A percentile compares a stretch with the other conserved stretches of the same genome.
These are phyloP conservation scores for Cordyceps fumosorosea DNA, from an alignment of 2,329 filamentous ascomycete species.

Conservation along the genomic window DNA sequence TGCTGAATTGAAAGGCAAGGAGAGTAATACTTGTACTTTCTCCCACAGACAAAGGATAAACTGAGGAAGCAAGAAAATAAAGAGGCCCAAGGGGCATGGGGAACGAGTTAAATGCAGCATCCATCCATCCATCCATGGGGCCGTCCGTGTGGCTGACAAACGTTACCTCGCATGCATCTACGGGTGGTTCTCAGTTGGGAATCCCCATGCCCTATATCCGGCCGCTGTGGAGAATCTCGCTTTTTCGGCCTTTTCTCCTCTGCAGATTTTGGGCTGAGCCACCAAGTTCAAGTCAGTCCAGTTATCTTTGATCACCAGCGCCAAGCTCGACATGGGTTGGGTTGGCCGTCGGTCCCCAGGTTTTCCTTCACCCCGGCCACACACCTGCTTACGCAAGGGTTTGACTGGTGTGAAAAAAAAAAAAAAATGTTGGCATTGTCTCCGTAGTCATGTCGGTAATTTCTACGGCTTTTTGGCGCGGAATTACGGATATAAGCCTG, in stretches of 20 bases:
- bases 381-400: too few species aligned
- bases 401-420: not conserved
- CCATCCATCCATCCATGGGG: too few species aligned
- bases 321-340: slow-evolving; percentile 1
- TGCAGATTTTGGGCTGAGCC: not conserved
- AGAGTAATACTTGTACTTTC: too few species aligned
- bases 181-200: not conserved
- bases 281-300: too few species aligned
- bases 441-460: not conserved
- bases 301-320: not conserved
- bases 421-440: not conserved
- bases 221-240: slow-evolving; percentile 6
- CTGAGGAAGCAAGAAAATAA: too few species aligned
- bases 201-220: slow-evolving; percentile 5
- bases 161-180: not conserved
- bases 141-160: not conserved
- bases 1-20: too few species aligned
- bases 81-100: not conserved
- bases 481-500: too few species aligned
- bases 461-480: too few species aligned
- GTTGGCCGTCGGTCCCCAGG: not conserved
- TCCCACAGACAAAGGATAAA: not conserved
- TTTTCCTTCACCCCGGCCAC: not conserved
- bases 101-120: slow-evolving; percentile 3
- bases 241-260: slow-evolving; percentile 1